A percentile compares a stretch with the other conserved stretches of the same genome.
Evolutionary conservation across 176 grass and related monocot genomes (phyloP).

Genomic region (Eragrostis nindensis): DNA sequence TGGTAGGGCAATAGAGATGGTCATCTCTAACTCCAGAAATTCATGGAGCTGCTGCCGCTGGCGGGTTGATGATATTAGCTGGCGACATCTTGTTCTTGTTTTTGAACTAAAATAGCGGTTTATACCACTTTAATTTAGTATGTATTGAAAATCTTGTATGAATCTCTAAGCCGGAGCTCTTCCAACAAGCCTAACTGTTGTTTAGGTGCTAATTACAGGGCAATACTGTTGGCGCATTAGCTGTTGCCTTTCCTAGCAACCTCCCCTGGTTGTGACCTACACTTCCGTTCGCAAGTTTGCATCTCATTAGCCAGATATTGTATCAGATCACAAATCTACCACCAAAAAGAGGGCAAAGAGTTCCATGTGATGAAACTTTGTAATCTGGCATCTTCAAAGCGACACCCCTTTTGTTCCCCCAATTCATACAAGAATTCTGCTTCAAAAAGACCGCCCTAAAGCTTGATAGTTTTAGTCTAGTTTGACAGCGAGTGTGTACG

Average conservation of each 20-base stretch:
- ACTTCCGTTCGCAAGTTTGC: slow-evolving; percentile 6
- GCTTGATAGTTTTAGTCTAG: background rate
- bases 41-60: background rate
- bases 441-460: background rate
- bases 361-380: background rate
- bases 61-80: background rate
- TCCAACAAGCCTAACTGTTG: background rate
- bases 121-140: background rate
- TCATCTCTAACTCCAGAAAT: background rate
- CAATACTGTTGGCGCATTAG: background rate
- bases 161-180: background rate
- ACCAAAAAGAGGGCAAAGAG: background rate
- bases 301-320: background rate
- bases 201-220: slow-evolving; percentile 7
- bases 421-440: background rate
- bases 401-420: background rate
- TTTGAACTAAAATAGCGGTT: background rate
- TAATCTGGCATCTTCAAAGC: background rate
- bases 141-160: background rate
- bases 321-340: background rate
- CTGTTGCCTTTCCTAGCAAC: background rate
- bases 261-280: background rate
- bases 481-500: background rate
- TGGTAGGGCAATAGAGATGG: background rate
- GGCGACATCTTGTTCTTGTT: background rate